Percentiles rank a stretch among this genome's conserved stretches.
Conservation (phyloP, 2,329 filamentous ascomycete species). For the Fusarium cyanostomum region DNA sequence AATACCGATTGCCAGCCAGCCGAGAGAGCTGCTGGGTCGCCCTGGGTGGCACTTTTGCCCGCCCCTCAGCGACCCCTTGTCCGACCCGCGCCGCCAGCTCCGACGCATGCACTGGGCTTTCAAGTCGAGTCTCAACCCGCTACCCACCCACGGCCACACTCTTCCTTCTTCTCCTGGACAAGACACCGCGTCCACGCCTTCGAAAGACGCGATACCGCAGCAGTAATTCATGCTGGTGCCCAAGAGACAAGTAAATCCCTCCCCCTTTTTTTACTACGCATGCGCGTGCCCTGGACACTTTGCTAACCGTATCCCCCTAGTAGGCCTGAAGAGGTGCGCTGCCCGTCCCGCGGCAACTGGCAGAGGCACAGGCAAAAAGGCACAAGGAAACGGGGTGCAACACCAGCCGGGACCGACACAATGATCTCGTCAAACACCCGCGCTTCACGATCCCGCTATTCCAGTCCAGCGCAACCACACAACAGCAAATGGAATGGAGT, state of each 20-base stretch:
- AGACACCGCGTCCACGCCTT: conserved; percentile 46
- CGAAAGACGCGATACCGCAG: conserved; percentile 46
- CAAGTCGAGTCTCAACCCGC: conserved; percentile 31
- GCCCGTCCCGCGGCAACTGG: conserved; percentile 41
- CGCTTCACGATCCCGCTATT: conserved; percentile 65
- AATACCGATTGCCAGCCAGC: conserved; percentile 5
- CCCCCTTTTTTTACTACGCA: not conserved
- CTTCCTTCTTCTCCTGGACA: conserved; percentile 36
- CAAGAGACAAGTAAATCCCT: conserved; percentile 42
- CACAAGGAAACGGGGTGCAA: conserved; percentile 25
- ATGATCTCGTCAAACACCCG: conserved; percentile 58
- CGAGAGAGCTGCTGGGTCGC: not conserved
- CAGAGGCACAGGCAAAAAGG: conserved; percentile 25
- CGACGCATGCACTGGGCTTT: conserved; percentile 27
- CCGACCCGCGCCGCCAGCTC: conserved; percentile 38
- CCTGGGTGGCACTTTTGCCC: conserved; percentile 9
- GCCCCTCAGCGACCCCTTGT: conserved; percentile 26
- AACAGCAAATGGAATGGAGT: conserved; percentile 45
- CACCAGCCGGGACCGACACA: conserved; percentile 29
- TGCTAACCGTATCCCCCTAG: conserved; percentile 29
- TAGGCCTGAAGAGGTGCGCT: conserved; percentile 47
- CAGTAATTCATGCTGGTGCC: conserved; percentile 47
- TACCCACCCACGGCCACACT: conserved; percentile 39
- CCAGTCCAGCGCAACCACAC: conserved; percentile 58
- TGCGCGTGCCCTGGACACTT: not conserved